These are phyloP conservation scores for Eruca vesicaria DNA, from an alignment of 441 rosid genomes.

Conservation along the genomic window DNA sequence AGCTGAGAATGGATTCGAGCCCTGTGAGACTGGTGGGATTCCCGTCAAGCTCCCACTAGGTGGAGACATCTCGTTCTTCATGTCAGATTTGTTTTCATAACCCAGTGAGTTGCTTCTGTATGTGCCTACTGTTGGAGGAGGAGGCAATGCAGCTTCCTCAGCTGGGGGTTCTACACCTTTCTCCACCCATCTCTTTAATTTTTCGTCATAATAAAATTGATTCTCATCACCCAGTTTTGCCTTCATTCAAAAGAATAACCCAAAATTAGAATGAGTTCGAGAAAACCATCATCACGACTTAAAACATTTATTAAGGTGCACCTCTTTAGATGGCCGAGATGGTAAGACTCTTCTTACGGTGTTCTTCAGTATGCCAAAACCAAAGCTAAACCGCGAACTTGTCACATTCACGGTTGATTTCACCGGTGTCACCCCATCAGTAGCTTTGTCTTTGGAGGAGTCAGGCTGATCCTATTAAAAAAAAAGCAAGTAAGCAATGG, in stretches of 20 bases:
- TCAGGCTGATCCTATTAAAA: slow-evolving; percentile 38
- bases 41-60: slow-evolving; percentile 57
- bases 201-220: slow-evolving; percentile 76
- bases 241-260: slow-evolving; percentile 33
- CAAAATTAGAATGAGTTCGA: slow-evolving; percentile 15
- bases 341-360: slow-evolving; percentile 54
- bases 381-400: slow-evolving; percentile 51
- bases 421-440: slow-evolving; percentile 32
- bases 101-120: slow-evolving; percentile 65
- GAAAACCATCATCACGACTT: neutral
- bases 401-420: slow-evolving; percentile 33
- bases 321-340: slow-evolving; percentile 41
- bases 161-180: slow-evolving; percentile 58
- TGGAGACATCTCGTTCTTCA: slow-evolving; percentile 29
- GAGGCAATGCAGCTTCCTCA: slow-evolving; percentile 52
- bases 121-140: slow-evolving; percentile 58
- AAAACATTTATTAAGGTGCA: slow-evolving; percentile 9
- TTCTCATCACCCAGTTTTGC: slow-evolving; percentile 60
- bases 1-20: slow-evolving; percentile 41
- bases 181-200: slow-evolving; percentile 73
- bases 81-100: slow-evolving; percentile 64
- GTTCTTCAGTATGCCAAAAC: slow-evolving; percentile 54
- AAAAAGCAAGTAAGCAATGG: neutral
- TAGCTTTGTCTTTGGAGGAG: slow-evolving; percentile 34
- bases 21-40: slow-evolving; percentile 76